Evolutionary conservation across 805 yeast genomes (phyloP), one percentile per base, ranked within the genome.

Genomic region (Kurtzmaniella cleridarum): DNA sequence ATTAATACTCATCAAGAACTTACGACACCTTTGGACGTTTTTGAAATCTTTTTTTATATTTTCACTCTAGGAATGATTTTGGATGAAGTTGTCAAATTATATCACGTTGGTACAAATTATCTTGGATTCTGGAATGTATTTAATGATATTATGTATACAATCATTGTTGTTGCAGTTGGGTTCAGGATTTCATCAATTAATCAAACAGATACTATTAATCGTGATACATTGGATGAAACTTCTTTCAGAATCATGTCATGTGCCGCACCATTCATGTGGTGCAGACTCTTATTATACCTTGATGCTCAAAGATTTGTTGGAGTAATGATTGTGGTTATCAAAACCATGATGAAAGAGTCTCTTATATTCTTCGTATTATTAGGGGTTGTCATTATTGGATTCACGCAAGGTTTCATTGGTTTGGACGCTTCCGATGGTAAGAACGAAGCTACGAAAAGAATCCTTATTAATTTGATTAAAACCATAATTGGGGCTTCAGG

Each of bases 241-340:
- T 73, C 95, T 0, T 86, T 79, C 55, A 65, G 95, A 44, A 57
- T 86, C 2, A 60, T 88, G 35, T 80, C 95, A 0, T 73, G 89
- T 51, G 89, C 85, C 11, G 84, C 95, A 5, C 96, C 96, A 2
- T 68, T 88, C 47, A 80, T 88, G 75, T 88, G 95, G 95, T 74
- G 84, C 2, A 71, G 96, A 36, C 64, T 88, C 36, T 62, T 88
- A 40, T 69, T 88, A 28, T 87, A 72, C 59, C 70, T 87, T 49
- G 96, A 88, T 55, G 83, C 90, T 9, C 79, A 80, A 47, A 75
- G 76, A 49, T 87, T 88, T 58, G 85, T 87, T 35, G 96, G 96
- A 30, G 86, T 89, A 2, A 84, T 88, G 88, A 75, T 88, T 45
- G 91, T 88, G 23, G 91, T 88, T 3, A 64, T 85, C 36, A 85